Evolutionary conservation across 768 basidiomycete genomes (phyloP).

Genomic region (Mycena crocata): DNA sequence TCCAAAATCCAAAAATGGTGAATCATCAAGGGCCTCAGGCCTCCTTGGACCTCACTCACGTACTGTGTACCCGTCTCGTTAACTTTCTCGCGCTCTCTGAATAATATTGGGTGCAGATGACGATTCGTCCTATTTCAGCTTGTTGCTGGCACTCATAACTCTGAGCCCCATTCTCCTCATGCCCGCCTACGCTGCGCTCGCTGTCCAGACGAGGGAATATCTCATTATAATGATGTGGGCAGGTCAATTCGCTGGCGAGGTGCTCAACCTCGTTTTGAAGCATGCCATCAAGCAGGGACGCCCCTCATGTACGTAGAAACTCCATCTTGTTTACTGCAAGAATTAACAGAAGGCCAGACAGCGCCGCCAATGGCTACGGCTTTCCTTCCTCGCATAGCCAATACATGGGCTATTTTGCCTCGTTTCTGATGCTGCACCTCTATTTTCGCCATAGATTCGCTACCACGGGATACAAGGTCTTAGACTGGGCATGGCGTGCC

Average conservation of each 20-base stretch:
- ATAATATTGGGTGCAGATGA: conserved; percentile 58
- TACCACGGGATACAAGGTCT: conserved; percentile 58
- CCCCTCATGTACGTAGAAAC: conserved; percentile 63
- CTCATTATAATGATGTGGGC: conserved; percentile 87
- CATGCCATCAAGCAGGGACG: conserved; percentile 74
- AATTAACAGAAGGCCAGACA: conserved; percentile 49
- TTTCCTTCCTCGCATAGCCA: conserved; percentile 93
- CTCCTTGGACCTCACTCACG: conserved; percentile 75
- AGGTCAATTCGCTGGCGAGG: conserved; percentile 81
- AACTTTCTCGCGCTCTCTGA: conserved; percentile 1
- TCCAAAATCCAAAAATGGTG: conserved; percentile 18
- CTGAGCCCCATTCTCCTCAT: conserved; percentile 79
- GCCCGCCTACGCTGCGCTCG: conserved; percentile 83
- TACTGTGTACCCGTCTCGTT: conserved; percentile 58
- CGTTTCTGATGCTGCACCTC: conserved; percentile 81
- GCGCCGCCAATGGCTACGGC: conserved; percentile 79
- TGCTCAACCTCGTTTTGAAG: conserved; percentile 76
- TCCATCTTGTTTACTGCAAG: not conserved
- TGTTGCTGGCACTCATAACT: conserved; percentile 71
- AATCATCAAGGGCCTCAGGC: conserved; percentile 46
- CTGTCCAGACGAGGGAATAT: conserved; percentile 81
- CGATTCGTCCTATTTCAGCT: conserved; percentile 66
- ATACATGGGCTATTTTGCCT: conserved; percentile 89
- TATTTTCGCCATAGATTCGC: conserved; percentile 75
- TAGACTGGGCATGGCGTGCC: conserved; percentile 65